Evolutionary conservation across 1,139 yeast species (phyloP), one percentile per base, ranked within the genome.

Genomic region (Suhomyces bribrorum): DNA sequence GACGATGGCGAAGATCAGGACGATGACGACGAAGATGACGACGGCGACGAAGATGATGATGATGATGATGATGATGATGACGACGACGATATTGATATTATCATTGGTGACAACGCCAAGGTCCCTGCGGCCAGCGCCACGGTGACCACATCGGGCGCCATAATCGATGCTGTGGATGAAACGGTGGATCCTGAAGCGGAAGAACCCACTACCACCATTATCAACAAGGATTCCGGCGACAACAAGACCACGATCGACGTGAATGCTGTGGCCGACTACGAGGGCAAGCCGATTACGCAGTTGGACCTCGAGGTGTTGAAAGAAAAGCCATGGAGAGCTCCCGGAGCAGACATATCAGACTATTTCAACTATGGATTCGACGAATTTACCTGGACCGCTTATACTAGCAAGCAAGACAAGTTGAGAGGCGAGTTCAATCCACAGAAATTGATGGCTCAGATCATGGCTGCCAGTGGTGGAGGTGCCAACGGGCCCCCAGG

Each of bases 291-390:
- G 3, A 69, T 94, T 36, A 86, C 95, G 0, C 83, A 85, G 50
- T 73, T 90, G n/a, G 85, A 87, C 48, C 73, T 90, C 14, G 95
- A 86, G 47, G 84, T 82, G 35, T 67, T 90, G 32, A 89, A 87
- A 48, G 95, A 88, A 47, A 94, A 94, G 64, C 98, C 98, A 3
- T 92, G 99, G 99, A 77, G 98, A 56, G 83, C 86, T 48, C 97
- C 97, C 0, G 97, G 97, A 36, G 96, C 96, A 3, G 97, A 92
- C 61, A 69, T 87, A 30, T 79, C 95, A 3, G 98, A 92, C 61
- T 92, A 89, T 60, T 92, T 92, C 70, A 92, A 92, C 62, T 92
- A 83, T 54, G 98, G 98, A 2, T 92, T 92, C 58, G 96, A 94
- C 59, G 99, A 92, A 64, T 78, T 86, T 48, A 86, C 97, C 12